Base-by-base conservation (phyloP, 1,139 yeast genomes). In the Torulaspora globosa region DNA sequence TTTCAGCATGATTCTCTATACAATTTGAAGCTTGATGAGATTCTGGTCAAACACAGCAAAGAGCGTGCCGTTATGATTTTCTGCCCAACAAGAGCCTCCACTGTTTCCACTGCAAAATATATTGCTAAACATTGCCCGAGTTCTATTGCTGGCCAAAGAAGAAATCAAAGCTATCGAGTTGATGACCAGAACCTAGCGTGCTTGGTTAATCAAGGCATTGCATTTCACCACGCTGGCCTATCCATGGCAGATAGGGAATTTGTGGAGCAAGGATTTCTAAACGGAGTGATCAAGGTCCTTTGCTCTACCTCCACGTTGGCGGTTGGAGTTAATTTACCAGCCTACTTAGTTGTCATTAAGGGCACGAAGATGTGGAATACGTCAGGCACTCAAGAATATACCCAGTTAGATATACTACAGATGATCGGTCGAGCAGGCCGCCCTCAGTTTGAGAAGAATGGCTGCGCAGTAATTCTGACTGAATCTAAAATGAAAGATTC, bases 311-410 rank as follows among this genome's bases (percentile, higher is more conserved):
- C 83, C 0, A 79, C 83, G 0, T 63, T 79, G 49, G 81, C 97
- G 0, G 89, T 97, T 94, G 97, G 97, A 59, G 97, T 92, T 34
- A 92, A 92, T 61, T 74, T 92, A 52, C 97, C 97, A 1, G 97
- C 97, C 0, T 92, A 89, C 69, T 71, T 92, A 58, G 98, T 92
- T 7, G 80, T 92, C 42, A 86, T 92, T 53, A 92, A 92, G 65
- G 97, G 97, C 32, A 92, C 98, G 2, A 50, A 48, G 24, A 49
- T 56, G 34, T 76, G 82, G 75, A 62, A 50, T 11, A 32, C 48
- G 5, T 50, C 58, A 19, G 60, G 51, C 14, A 27, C 44, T n/a
- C 53, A 48, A 24, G 80, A 76, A 48, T 75, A 76, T 47, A 64
- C 76, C 1, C 75, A 73, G 19, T 61, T 74, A 14, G 80, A 75